phyloP scores from a whole-genome alignment of 2,329 filamentous ascomycete species.

The Hymenotorrendiella dingleyae region DNA sequence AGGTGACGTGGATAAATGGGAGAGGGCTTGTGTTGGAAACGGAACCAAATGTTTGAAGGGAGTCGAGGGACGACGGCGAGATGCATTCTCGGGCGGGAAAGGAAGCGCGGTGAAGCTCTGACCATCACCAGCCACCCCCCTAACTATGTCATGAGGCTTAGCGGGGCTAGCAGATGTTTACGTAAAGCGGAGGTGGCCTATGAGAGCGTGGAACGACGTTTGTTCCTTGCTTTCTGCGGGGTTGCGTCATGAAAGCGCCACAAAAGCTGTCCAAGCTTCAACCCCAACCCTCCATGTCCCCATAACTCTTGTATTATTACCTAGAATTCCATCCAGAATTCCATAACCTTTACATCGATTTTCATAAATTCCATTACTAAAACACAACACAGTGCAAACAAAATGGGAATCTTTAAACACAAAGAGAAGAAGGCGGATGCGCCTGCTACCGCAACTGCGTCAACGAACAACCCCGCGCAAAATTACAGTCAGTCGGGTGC shows the following conservation, averaged over 20 bases:
- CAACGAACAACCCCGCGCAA: neutral
- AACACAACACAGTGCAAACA: slow-evolving; percentile 1
- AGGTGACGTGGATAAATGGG: too few species aligned
- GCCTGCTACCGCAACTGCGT: slow-evolving; percentile 2
- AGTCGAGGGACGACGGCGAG: too few species aligned
- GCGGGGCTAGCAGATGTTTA: too few species aligned
- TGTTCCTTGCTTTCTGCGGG: neutral
- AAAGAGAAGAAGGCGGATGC: slow-evolving; percentile 17
- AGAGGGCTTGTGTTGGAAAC: too few species aligned
- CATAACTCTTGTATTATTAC: neutral
- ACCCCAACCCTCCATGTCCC: too few species aligned
- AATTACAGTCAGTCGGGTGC: neutral
- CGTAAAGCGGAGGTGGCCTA: too few species aligned
- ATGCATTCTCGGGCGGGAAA: too few species aligned
- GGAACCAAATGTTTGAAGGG: too few species aligned
- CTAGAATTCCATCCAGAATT: neutral
- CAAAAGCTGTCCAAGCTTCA: neutral
- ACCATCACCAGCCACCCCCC: too few species aligned
- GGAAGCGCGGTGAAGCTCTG: too few species aligned
- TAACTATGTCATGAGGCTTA: too few species aligned
- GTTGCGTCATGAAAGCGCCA: neutral
- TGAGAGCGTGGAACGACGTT: too few species aligned
- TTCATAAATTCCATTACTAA: slow-evolving; percentile 1
- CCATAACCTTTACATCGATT: neutral
- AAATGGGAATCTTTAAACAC: slow-evolving; percentile 20